phyloP scores from a whole-genome alignment of 768 basidiomycete genomes.

The Boletellus ananiceps region DNA sequence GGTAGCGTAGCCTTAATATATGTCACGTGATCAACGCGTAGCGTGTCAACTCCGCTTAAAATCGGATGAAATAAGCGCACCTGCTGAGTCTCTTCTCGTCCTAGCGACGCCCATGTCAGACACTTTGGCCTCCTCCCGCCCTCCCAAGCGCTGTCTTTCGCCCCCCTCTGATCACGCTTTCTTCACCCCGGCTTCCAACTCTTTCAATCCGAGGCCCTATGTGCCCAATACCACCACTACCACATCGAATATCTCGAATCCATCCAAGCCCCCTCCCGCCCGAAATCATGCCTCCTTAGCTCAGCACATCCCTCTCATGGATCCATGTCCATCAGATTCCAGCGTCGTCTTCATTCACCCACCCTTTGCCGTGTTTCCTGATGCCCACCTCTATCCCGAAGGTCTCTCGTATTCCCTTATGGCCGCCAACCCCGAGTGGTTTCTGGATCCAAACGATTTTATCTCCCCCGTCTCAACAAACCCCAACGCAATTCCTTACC shows the following conservation, averaged over 20 bases:
- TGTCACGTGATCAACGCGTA: slow-evolving; percentile 42
- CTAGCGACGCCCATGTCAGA: slow-evolving; percentile 22
- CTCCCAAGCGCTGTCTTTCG: slow-evolving; percentile 47
- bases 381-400: slow-evolving; percentile 54
- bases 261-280: slow-evolving; percentile 27
- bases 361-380: slow-evolving; percentile 66
- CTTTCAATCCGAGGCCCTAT: slow-evolving; percentile 66
- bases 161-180: slow-evolving; percentile 50
- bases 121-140: slow-evolving; percentile 18
- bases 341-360: slow-evolving; percentile 68
- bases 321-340: slow-evolving; percentile 65
- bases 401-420: slow-evolving; percentile 68
- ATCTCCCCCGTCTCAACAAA: slow-evolving; percentile 41
- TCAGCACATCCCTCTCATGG: slow-evolving; percentile 52
- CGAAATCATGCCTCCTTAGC: slow-evolving; percentile 34
- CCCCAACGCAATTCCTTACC: slow-evolving; percentile 61
- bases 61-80: slow-evolving; percentile 26
- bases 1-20: slow-evolving; percentile 16
- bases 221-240: slow-evolving; percentile 32
- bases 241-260: slow-evolving; percentile 11
- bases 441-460: slow-evolving; percentile 67
- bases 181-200: slow-evolving; percentile 58
- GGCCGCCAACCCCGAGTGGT: slow-evolving; percentile 79
- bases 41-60: slow-evolving; percentile 46
- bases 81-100: slow-evolving; percentile 14